These are phyloP conservation scores for Coccomyxa subellipsoidea DNA, from an alignment of 163 green algal species.

Conservation along the genomic window DNA sequence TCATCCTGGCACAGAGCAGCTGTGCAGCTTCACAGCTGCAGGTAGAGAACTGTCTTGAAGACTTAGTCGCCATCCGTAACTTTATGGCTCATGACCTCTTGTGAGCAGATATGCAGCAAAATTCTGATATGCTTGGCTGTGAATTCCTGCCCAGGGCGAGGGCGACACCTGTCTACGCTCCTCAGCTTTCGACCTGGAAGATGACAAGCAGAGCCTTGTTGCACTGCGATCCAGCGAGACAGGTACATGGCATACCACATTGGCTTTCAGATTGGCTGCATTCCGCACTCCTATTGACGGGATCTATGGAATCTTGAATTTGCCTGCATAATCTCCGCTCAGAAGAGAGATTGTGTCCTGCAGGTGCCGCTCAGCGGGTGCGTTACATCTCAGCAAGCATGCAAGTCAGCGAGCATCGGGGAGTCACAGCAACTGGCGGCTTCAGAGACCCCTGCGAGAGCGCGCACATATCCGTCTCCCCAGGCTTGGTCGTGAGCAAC, in stretches of 20 bases:
- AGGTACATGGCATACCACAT: no score
- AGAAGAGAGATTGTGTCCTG: neutral
- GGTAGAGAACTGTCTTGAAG: neutral
- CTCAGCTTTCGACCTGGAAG: neutral
- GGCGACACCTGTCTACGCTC: neutral
- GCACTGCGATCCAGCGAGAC: neutral
- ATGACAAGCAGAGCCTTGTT: neutral
- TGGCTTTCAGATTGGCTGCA: no score
- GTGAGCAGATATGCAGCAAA: neutral
- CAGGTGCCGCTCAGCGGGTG: neutral
- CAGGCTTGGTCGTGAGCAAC: neutral
- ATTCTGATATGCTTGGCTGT: no score
- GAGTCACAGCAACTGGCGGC: neutral
- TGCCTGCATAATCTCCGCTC: no score
- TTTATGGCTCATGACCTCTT: no score
- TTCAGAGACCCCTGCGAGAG: neutral
- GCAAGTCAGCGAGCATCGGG: neutral
- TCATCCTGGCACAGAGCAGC: neutral
- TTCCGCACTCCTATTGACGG: no score
- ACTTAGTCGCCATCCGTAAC: no score
- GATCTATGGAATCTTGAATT: no score
- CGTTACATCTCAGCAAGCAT: neutral
- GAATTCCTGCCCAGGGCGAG: no score
- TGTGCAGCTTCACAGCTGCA: neutral
- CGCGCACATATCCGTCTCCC: neutral